Conservation (phyloP, 1,139 yeast genomes). For the Tardiomyces blankii region DNA sequence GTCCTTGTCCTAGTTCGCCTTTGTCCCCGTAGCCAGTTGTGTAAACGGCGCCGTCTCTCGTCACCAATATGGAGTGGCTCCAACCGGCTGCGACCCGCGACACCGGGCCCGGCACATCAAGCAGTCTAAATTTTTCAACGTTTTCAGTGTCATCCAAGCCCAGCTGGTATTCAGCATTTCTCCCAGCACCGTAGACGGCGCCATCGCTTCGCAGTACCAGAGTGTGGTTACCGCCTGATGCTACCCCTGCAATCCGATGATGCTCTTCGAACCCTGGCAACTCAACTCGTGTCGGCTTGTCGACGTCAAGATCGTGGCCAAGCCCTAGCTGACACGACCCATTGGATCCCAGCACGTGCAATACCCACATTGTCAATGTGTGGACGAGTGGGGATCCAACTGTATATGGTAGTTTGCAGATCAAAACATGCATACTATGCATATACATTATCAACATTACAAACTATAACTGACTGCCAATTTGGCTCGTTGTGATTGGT, state of each 20-base stretch:
- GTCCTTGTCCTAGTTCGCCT: conserved; percentile 68
- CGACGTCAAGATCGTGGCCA: conserved; percentile 43
- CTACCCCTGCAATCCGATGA: conserved; percentile 14
- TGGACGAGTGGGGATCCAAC: no score
- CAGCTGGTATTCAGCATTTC: conserved; percentile 46
- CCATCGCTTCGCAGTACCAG: conserved; percentile 47
- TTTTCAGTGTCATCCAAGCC: conserved; percentile 18
- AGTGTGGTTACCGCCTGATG: conserved; percentile 87
- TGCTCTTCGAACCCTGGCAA: conserved; percentile 9
- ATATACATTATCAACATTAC: background rate
- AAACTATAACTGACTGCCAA: background rate
- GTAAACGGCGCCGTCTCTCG: conserved; percentile 31
- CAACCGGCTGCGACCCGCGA: conserved; percentile 50
- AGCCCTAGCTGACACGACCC: conserved; percentile 71
- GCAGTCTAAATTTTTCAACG: conserved; percentile 5
- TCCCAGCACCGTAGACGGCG: conserved; percentile 47
- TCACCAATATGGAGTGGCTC: conserved; percentile 56
- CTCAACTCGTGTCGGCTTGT: conserved; percentile 22
- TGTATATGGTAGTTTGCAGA: no score
- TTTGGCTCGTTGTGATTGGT: conserved; percentile 1
- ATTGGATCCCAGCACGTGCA: conserved; percentile 70
- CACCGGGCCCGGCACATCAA: conserved; percentile 10
- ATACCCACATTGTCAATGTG: conserved; percentile 1
- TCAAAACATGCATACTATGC: background rate
- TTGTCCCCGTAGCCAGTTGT: conserved; percentile 53